A percentile compares a stretch with the other conserved stretches of the same genome.
Conservation (phyloP, 371 early-diverging fungal species). For the Fennellomyces sp. region DNA sequence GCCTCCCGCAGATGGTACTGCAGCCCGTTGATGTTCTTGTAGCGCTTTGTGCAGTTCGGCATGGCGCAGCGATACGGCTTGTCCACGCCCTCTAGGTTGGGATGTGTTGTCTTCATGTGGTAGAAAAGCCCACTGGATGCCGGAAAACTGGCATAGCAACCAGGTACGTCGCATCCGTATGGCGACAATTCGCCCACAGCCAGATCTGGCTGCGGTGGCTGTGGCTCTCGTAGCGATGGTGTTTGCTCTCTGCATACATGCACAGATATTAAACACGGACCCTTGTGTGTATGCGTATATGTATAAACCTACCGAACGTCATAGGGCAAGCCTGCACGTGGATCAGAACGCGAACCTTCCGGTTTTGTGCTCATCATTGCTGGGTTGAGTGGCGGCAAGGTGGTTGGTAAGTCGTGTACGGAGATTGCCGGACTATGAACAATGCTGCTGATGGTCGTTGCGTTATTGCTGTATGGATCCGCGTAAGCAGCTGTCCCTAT, state of each 20-base stretch:
- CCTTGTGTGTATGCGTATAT: background rate
- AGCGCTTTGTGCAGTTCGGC: constrained; percentile 83
- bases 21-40: constrained; percentile 97
- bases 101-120: constrained; percentile 70
- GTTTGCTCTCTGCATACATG: background rate
- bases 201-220: background rate
- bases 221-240: background rate
- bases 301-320: background rate
- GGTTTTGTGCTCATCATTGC: background rate
- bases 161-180: constrained; percentile 71
- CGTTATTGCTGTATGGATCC: background rate
- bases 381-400: background rate
- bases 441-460: background rate
- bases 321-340: background rate
- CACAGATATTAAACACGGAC: background rate
- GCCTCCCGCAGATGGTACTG: constrained; percentile 92
- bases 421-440: background rate
- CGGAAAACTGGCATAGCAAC: constrained; percentile 63
- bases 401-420: background rate
- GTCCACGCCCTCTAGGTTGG: constrained; percentile 33
- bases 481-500: background rate
- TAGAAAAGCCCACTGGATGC: constrained; percentile 63
- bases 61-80: constrained; percentile 86
- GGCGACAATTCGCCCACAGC: constrained; percentile 26
- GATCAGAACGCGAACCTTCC: background rate